Evolutionary conservation across 345 rosid genomes (phyloP).

Genomic region (Psidium friedrichsthalianum): DNA sequence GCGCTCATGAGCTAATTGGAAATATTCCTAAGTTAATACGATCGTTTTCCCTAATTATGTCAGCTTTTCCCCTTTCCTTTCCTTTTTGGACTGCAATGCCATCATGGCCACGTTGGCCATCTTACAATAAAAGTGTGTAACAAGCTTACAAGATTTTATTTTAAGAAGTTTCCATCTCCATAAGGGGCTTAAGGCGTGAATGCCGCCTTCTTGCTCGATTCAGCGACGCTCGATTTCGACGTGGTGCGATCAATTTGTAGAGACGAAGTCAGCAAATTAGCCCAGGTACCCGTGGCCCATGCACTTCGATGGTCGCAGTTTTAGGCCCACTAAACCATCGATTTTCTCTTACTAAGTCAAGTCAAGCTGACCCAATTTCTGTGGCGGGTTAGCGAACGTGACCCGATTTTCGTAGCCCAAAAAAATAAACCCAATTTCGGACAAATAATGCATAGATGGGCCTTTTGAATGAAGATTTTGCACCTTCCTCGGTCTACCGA

Average conservation of each 20-base stretch:
- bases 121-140: neutral
- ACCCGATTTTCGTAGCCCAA: neutral
- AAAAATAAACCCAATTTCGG: no score
- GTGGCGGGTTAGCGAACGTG: neutral
- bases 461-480: neutral
- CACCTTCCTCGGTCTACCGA: neutral
- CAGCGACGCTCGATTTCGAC: conserved; percentile 4
- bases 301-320: neutral
- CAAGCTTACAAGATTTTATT: neutral
- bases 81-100: neutral
- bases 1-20: neutral
- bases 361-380: neutral
- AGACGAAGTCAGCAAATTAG: neutral
- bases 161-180: neutral
- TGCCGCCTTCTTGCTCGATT: neutral
- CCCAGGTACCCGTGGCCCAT: neutral
- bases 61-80: neutral
- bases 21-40: neutral
- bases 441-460: neutral
- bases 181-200: neutral
- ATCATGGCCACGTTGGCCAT: neutral
- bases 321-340: neutral
- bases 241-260: neutral
- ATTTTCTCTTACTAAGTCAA: neutral
- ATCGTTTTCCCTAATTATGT: neutral